Percentiles rank a stretch among this genome's conserved stretches.
phyloP scores from a whole-genome alignment of 768 basidiomycete genomes.

The Cystoderma amianthinum region DNA sequence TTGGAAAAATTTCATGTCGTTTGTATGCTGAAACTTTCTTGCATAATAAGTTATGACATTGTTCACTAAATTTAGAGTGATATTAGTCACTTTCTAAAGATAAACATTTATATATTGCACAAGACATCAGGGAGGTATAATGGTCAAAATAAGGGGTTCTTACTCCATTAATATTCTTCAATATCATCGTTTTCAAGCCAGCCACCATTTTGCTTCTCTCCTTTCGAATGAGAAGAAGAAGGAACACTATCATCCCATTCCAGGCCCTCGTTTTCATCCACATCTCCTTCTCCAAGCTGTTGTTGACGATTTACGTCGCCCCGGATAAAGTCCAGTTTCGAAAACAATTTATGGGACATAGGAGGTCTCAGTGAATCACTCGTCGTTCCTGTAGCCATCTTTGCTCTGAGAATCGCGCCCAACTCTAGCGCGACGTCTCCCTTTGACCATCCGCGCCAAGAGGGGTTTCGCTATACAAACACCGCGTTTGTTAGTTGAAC shows the following conservation, averaged over 20 bases:
- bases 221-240: conserved; percentile 8
- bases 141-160: too few relatives aligned
- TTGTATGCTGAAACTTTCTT: too few relatives aligned
- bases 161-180: conserved; percentile 37
- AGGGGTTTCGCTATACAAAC: conserved; percentile 11
- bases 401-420: conserved; percentile 51
- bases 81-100: too few relatives aligned
- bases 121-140: too few relatives aligned
- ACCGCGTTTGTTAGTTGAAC: neutral
- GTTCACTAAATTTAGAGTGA: too few relatives aligned
- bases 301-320: conserved; percentile 23
- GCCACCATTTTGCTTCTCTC: conserved; percentile 23
- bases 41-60: too few relatives aligned
- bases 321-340: conserved; percentile 37
- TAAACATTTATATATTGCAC: too few relatives aligned
- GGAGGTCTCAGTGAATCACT: conserved; percentile 9
- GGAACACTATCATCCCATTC: conserved; percentile 3
- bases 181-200: conserved; percentile 60
- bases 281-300: conserved; percentile 27
- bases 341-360: conserved; percentile 41
- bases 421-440: conserved; percentile 47
- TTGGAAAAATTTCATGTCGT: conserved; percentile 87
- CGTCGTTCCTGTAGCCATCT: conserved; percentile 17
- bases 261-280: conserved; percentile 13
- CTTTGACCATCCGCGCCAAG: conserved; percentile 39